Evolutionary conservation across 1,284 basidiomycete genomes (phyloP).

Genomic region (Trichosporon asahii): DNA sequence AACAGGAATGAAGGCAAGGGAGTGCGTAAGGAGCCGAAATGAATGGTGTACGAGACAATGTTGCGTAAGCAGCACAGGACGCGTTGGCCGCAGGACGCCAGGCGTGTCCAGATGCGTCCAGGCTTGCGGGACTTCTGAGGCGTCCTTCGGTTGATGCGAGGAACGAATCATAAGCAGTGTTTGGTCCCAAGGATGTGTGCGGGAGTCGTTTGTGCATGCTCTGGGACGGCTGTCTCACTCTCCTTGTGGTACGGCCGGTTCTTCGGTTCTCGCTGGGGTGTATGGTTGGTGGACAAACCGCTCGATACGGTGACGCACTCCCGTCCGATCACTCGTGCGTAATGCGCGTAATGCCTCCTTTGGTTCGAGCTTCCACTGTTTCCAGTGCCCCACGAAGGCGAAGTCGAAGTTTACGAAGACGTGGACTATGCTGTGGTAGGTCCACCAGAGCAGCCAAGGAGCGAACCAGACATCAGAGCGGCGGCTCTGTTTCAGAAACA

Average conservation of each 20-base stretch:
- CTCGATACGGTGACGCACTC: too few species aligned
- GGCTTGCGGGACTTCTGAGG: background rate
- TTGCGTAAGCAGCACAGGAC: background rate
- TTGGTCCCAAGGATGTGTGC: too few species aligned
- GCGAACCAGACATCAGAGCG: background rate
- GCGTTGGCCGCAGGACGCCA: background rate
- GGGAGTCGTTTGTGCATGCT: background rate
- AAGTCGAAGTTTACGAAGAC: background rate
- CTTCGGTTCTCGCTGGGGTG: too few species aligned
- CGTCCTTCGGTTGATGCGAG: background rate
- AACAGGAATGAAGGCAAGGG: too few species aligned
- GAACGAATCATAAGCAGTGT: background rate
- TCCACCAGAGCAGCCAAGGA: background rate
- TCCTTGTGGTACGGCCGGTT: too few species aligned
- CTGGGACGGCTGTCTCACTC: background rate
- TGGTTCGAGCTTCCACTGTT: background rate
- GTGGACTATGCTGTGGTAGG: background rate
- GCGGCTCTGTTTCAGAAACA: background rate
- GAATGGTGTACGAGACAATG: background rate
- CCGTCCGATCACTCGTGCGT: too few species aligned
- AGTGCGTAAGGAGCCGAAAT: background rate
- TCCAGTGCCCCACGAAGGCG: background rate
- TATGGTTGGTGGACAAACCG: too few species aligned
- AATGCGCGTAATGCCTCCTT: too few species aligned
- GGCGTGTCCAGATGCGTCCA: background rate